Evolutionary conservation across 169 alveolate species (phyloP).

Genomic region (Plasmodium reichenowi): DNA sequence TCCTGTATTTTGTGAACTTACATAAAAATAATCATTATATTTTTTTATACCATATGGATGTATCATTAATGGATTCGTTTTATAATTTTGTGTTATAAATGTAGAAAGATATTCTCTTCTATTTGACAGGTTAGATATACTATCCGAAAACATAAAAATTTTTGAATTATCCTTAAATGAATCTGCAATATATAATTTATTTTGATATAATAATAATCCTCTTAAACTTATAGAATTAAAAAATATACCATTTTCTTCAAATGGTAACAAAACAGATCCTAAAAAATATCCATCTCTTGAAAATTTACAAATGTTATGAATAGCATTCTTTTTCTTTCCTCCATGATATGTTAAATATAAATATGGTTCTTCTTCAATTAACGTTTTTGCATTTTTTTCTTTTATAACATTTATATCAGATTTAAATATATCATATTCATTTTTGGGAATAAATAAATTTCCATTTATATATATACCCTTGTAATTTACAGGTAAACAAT

Average conservation of each 20-base stretch:
- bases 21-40: constrained; percentile 51
- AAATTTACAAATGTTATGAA: constrained; percentile 73
- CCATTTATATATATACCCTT: constrained; percentile 63
- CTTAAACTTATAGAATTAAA: constrained; percentile 68
- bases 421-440: constrained; percentile 8
- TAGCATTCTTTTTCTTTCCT: constrained; percentile 69
- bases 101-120: constrained; percentile 62
- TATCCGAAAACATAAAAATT: constrained; percentile 52
- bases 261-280: constrained; percentile 73
- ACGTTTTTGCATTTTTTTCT: background rate
- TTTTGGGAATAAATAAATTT: constrained; percentile 28
- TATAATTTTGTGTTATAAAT: constrained; percentile 34
- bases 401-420: constrained; percentile 14
- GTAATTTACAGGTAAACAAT: constrained; percentile 62
- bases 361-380: constrained; percentile 57
- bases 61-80: constrained; percentile 65
- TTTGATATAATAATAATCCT: constrained; percentile 58
- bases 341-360: constrained; percentile 76
- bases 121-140: constrained; percentile 37
- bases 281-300: constrained; percentile 76
- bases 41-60: constrained; percentile 75
- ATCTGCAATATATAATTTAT: constrained; percentile 53
- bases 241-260: constrained; percentile 71
- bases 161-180: constrained; percentile 64
- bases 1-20: constrained; percentile 75